These are phyloP conservation scores for Diaporthe sp. DNA, from an alignment of 2,329 filamentous ascomycete genomes.

Conservation along the genomic window DNA sequence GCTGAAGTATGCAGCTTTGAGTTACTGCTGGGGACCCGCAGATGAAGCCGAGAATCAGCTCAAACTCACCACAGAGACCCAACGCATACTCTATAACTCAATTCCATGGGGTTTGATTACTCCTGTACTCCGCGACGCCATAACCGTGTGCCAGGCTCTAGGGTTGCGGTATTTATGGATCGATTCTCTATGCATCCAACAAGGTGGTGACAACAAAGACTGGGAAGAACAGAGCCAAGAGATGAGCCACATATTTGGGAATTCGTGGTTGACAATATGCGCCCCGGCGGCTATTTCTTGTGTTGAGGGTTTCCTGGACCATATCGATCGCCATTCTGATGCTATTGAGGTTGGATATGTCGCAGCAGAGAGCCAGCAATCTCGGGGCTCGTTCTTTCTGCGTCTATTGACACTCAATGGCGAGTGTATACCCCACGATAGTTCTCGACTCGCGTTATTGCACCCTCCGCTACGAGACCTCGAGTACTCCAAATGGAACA, in stretches of 20 bases:
- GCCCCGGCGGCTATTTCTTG: not conserved
- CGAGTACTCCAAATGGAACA: not conserved
- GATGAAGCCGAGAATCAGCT: no score
- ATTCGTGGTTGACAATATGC: not conserved
- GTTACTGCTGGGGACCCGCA: no score
- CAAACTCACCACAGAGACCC: no score
- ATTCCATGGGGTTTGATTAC: not conserved
- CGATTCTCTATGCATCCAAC: not conserved
- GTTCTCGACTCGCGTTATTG: no score
- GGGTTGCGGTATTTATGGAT: not conserved
- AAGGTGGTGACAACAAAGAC: not conserved
- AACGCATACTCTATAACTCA: no score
- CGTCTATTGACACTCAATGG: no score
- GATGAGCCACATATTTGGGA: constrained; percentile 12
- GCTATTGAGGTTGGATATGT: not conserved
- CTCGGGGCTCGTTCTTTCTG: no score
- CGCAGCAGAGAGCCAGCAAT: not conserved
- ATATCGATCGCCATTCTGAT: not conserved
- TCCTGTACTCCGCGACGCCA: not conserved
- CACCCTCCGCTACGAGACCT: not conserved
- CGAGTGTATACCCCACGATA: no score
- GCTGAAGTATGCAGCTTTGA: no score
- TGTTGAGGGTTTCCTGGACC: not conserved
- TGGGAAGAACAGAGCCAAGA: constrained; percentile 16
- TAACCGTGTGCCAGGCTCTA: not conserved